Conservation (phyloP, 2,329 filamentous ascomycete species). For the Rutstroemia sp. region DNA sequence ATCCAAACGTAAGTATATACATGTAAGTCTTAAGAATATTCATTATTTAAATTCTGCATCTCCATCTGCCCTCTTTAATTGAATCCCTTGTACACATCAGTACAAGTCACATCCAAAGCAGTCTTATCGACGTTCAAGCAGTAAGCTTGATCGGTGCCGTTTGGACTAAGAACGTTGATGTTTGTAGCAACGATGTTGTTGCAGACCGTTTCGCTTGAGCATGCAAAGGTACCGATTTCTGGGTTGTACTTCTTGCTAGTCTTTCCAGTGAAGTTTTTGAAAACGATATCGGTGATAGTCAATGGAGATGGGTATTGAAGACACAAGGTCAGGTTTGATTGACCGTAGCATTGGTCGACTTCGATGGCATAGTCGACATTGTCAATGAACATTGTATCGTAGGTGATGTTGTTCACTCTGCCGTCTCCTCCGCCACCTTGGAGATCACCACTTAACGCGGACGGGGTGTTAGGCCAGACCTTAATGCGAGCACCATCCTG, state of each 20-base stretch:
- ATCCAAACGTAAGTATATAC: too few species aligned
- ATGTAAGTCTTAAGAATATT: too few species aligned
- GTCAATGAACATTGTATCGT: slow-evolving; percentile 50
- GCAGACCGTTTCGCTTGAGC: slow-evolving; percentile 40
- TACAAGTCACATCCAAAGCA: slow-evolving; percentile 32
- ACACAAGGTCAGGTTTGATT: slow-evolving; percentile 55
- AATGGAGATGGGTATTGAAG: slow-evolving; percentile 46
- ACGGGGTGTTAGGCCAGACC: slow-evolving; percentile 52
- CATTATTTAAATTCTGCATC: too few species aligned
- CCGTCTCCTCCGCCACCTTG: slow-evolving; percentile 56
- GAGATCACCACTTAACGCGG: slow-evolving; percentile 50
- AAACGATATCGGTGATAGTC: slow-evolving; percentile 48
- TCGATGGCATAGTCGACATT: slow-evolving; percentile 61
- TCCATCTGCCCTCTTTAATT: slow-evolving; percentile 20
- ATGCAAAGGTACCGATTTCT: slow-evolving; percentile 39
- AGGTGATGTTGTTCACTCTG: slow-evolving; percentile 58
- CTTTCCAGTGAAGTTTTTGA: slow-evolving; percentile 48
- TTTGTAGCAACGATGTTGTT: slow-evolving; percentile 40
- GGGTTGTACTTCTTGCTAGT: slow-evolving; percentile 40
- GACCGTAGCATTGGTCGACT: slow-evolving; percentile 58
- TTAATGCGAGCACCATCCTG: slow-evolving; percentile 65
- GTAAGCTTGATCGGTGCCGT: slow-evolving; percentile 35
- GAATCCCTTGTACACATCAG: slow-evolving; percentile 21
- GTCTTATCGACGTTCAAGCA: slow-evolving; percentile 37
- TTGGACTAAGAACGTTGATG: slow-evolving; percentile 41